phyloP scores from a whole-genome alignment of 2,329 filamentous ascomycete species.

The Dactylella cylindrospora region DNA sequence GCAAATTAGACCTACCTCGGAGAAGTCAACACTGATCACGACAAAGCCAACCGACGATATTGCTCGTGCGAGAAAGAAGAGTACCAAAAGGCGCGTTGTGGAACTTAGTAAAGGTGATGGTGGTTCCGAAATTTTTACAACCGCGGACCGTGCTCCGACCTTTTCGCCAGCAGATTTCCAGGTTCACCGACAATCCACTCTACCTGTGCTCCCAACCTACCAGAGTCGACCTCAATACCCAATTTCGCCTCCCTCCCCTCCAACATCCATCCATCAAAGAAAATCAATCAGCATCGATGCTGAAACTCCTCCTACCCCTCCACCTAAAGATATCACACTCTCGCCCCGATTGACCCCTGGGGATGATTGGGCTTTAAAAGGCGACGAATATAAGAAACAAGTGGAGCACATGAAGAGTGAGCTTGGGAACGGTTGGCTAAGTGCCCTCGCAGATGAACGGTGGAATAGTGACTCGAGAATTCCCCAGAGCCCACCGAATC shows the following conservation, averaged over 20 bases:
- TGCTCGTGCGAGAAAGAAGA: slow-evolving; percentile 47
- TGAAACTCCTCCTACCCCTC: slow-evolving; percentile 44
- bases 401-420: slow-evolving; percentile 82
- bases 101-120: slow-evolving; percentile 48
- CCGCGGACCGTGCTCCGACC: slow-evolving; percentile 27
- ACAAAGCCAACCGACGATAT: slow-evolving; percentile 46
- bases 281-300: slow-evolving; percentile 47
- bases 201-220: slow-evolving; percentile 22
- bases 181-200: slow-evolving; percentile 12
- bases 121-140: slow-evolving; percentile 31
- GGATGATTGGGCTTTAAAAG: slow-evolving; percentile 65
- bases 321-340: slow-evolving; percentile 37
- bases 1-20: slow-evolving; percentile 9
- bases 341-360: slow-evolving; percentile 38
- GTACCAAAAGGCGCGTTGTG: slow-evolving; percentile 47
- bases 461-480: slow-evolving; percentile 55
- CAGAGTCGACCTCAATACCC: slow-evolving; percentile 33
- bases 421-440: slow-evolving; percentile 84
- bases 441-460: slow-evolving; percentile 75
- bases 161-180: slow-evolving; percentile 37
- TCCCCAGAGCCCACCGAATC: slow-evolving; percentile 49
- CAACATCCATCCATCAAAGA: slow-evolving; percentile 44
- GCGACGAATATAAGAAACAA: slow-evolving; percentile 81
- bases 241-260: slow-evolving; percentile 42
- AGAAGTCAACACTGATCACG: slow-evolving; percentile 43